Evolutionary conservation across 2,329 filamentous ascomycete species (phyloP), one percentile per base, ranked within the genome.

Genomic region (Exophiala sp.): DNA sequence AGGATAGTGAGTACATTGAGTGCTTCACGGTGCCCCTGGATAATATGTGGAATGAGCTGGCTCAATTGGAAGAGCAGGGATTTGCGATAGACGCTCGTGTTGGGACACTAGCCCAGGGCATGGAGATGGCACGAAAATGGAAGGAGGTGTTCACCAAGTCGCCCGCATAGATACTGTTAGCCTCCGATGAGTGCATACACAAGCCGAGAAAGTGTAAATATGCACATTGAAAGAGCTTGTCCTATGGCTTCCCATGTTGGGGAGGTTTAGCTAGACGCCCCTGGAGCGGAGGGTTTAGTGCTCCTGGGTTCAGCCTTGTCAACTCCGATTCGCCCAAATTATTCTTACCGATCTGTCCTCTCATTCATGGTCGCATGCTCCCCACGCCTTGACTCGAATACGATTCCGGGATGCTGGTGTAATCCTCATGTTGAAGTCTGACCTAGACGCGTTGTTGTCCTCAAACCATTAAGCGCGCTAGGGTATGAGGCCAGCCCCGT

Each of bases 1-100:
- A 92, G 66, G 88, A 91, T 21, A 86, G 84, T 59, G 88, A 92
- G 71, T 91, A 91, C 66, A 91, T 92, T 65, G 87, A 91, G 68
- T 85, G 85, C 33, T 91, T 92, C 64, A 82, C 80, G 7, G 77
- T 89, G 6, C 85, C 84, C 5, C 66, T 92, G 40, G 73, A 71
- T 16, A 74, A 78, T 11, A 69, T 92, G 36, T 90, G 86, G 74
- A 77, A 77, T 0, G 83, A 87, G 65, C 85, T 85, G 66, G 82
- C 83, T 67, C 78, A 69, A 59, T 74, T 91, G 1, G 87, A 91
- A 65, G 20, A 73, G 2, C 75, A 89, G 59, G 89, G 89, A 0
- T 91, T 82, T 69, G 88, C 86, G 1, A 88, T 94, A 61, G 89
- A 94, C 69, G 88, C 88, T 5, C 77, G 88, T 36, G 85, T 92